Conservation (phyloP, 2,329 filamentous ascomycete species). For the Monilinia fructigena region DNA sequence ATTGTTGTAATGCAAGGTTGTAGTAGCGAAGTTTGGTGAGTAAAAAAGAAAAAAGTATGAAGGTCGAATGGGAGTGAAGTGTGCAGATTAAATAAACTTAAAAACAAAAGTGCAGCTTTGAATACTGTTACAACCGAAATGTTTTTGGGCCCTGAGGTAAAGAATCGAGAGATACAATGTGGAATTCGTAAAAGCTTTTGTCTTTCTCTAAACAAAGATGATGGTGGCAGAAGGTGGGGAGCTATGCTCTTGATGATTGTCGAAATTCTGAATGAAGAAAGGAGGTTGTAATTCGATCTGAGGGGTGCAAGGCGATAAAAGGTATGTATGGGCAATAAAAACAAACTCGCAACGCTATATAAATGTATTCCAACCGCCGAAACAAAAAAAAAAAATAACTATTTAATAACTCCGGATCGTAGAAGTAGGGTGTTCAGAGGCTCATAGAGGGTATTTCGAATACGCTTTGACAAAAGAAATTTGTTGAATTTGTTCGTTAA, state of each 20-base stretch:
- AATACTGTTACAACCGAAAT: slow-evolving; percentile 40
- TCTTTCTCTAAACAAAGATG: slow-evolving; percentile 41
- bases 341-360: slow-evolving; percentile 42
- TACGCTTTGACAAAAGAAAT: slow-evolving; percentile 50
- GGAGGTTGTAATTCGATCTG: slow-evolving; percentile 27
- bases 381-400: slow-evolving; percentile 33
- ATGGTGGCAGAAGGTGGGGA: slow-evolving; percentile 34
- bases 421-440: slow-evolving; percentile 42
- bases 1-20: slow-evolving; percentile 47
- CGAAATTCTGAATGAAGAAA: slow-evolving; percentile 29
- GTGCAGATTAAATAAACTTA: slow-evolving; percentile 31
- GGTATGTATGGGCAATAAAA: slow-evolving; percentile 33
- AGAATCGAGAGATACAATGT: slow-evolving; percentile 33
- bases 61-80: slow-evolving; percentile 24
- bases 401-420: slow-evolving; percentile 41
- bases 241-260: slow-evolving; percentile 35
- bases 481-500: slow-evolving; percentile 45
- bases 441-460: slow-evolving; percentile 46
- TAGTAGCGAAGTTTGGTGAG: slow-evolving; percentile 21
- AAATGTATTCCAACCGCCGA: slow-evolving; percentile 40
- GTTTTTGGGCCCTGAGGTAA: slow-evolving; percentile 35
- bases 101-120: slow-evolving; percentile 26
- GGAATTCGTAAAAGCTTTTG: slow-evolving; percentile 40
- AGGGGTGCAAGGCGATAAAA: slow-evolving; percentile 25
- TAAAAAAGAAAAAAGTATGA: slow-evolving; percentile 15